Evolutionary conservation across 2,329 filamentous ascomycete genomes (phyloP).

Genomic region (Sclerotiophoma versabilis): DNA sequence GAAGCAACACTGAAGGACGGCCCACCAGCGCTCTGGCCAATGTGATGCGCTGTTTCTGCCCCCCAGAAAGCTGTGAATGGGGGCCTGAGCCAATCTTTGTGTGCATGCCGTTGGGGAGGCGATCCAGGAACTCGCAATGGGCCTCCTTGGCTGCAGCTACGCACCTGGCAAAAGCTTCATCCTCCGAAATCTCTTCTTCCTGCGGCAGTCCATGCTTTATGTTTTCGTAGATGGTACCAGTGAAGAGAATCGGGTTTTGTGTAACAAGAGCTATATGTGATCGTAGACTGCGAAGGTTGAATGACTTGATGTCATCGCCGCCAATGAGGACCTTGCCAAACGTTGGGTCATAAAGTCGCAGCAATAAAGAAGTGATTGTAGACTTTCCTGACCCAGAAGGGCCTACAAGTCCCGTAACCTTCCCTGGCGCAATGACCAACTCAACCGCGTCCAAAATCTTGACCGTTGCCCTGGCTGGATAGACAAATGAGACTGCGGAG

Average conservation of each 20-base stretch:
- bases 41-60: slow-evolving; percentile 49
- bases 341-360: slow-evolving; percentile 49
- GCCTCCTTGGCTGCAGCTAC: slow-evolving; percentile 62
- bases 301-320: slow-evolving; percentile 32
- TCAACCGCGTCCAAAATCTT: slow-evolving; percentile 50
- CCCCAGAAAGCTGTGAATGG: slow-evolving; percentile 46
- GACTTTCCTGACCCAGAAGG: slow-evolving; percentile 56
- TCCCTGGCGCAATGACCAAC: slow-evolving; percentile 47
- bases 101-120: slow-evolving; percentile 45
- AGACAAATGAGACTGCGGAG: slow-evolving; percentile 52
- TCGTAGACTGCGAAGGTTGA: slow-evolving; percentile 43
- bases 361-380: slow-evolving; percentile 53
- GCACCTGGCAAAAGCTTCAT: slow-evolving; percentile 55
- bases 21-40: slow-evolving; percentile 47
- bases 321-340: slow-evolving; percentile 39
- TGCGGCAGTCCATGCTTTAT: slow-evolving; percentile 43
- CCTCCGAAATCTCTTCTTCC: slow-evolving; percentile 29
- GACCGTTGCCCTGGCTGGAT: slow-evolving; percentile 53
- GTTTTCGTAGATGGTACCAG: slow-evolving; percentile 47
- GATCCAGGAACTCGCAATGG: slow-evolving; percentile 54
- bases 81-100: slow-evolving; percentile 44
- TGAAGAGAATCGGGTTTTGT: slow-evolving; percentile 45
- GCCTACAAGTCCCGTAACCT: slow-evolving; percentile 56
- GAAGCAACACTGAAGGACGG: slow-evolving; percentile 42
- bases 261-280: slow-evolving; percentile 44